Conservation (phyloP, 177 flowering plant genomes). For the Vitis hybrid region DNA sequence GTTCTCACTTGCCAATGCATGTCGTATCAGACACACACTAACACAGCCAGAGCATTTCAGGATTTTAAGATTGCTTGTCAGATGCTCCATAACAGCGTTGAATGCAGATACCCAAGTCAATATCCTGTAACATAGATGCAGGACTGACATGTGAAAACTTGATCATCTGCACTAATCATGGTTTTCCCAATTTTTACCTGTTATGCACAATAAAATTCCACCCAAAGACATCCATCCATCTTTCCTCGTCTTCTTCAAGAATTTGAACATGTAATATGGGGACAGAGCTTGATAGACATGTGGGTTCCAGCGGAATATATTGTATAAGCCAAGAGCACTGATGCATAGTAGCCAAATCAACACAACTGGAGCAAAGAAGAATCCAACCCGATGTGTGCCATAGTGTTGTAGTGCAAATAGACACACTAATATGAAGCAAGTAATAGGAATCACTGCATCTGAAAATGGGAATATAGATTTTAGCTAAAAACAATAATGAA, state of each 20-base stretch:
- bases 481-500: neutral
- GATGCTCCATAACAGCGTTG: no score
- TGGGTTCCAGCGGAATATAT: slow-evolving; percentile 82
- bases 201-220: slow-evolving; percentile 87
- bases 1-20: no score
- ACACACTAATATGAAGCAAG: slow-evolving; percentile 82
- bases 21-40: no score
- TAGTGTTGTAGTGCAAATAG: slow-evolving; percentile 93
- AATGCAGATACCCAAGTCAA: no score
- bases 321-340: slow-evolving; percentile 83
- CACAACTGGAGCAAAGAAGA: slow-evolving; percentile 86
- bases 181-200: slow-evolving; percentile 49
- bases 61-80: no score
- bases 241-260: slow-evolving; percentile 81
- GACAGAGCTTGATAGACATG: slow-evolving; percentile 87
- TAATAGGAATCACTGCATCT: slow-evolving; percentile 92
- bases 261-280: slow-evolving; percentile 89
- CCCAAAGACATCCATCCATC: slow-evolving; percentile 99
- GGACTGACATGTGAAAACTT: no score
- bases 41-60: no score
- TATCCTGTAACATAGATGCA: no score
- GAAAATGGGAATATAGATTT: slow-evolving; percentile 26
- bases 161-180: neutral
- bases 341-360: slow-evolving; percentile 86
- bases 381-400: slow-evolving; percentile 93